Evolutionary conservation across 148 eudicot genomes (phyloP).

Genomic region (Cornus controversa): DNA sequence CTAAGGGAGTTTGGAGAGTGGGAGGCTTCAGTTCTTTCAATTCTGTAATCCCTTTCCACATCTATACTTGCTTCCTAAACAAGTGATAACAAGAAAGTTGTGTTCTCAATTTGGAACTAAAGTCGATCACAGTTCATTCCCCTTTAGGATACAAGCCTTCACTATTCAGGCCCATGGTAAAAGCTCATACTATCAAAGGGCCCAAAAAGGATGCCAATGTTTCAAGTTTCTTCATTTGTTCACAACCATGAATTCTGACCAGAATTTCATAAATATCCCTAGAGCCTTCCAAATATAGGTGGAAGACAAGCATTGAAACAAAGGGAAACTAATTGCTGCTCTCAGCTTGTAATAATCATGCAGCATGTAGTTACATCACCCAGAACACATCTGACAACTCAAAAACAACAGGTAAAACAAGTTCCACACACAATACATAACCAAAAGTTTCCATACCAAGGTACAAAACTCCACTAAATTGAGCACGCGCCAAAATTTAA

Average conservation of each 20-base stretch:
- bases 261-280: neutral
- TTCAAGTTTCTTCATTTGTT: neutral
- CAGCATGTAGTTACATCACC: neutral
- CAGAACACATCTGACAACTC: neutral
- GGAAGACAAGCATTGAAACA: neutral
- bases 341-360: neutral
- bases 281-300: neutral
- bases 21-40: too few species aligned
- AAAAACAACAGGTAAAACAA: neutral
- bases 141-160: too few species aligned
- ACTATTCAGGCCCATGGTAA: neutral
- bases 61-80: too few species aligned
- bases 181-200: neutral
- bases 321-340: neutral
- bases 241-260: neutral
- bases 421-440: neutral
- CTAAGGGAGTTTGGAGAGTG: too few species aligned
- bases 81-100: too few species aligned
- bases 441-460: neutral
- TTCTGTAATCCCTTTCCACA: too few species aligned
- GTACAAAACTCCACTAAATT: neutral
- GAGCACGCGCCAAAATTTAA: neutral
- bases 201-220: neutral
- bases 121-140: too few species aligned
- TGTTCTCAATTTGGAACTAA: too few species aligned